phyloP scores from a whole-genome alignment of 192 early-diverging fungal genomes.

The Anaeromyces robustus region DNA sequence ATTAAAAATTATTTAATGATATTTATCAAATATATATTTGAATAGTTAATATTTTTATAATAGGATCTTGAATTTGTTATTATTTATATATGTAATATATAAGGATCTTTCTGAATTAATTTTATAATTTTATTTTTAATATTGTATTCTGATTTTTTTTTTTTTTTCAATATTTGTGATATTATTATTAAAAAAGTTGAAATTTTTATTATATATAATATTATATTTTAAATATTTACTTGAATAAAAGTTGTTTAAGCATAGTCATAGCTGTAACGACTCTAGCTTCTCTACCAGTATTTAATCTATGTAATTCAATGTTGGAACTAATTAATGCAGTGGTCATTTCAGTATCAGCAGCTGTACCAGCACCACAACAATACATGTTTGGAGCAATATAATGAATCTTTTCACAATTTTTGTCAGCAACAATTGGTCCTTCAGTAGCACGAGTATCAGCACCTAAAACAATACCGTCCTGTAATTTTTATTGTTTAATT shows the following conservation, averaged over 20 bases:
- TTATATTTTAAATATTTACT: slow-evolving; percentile 26
- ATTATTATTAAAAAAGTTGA: too few species aligned
- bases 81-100: too few species aligned
- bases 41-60: too few species aligned
- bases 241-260: slow-evolving; percentile 95
- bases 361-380: slow-evolving; percentile 96
- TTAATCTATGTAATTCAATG: slow-evolving; percentile 81
- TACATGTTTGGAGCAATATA: slow-evolving; percentile 85
- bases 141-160: too few species aligned
- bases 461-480: slow-evolving; percentile 85
- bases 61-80: too few species aligned
- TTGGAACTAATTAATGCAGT: slow-evolving; percentile 84
- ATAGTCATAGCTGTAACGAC: slow-evolving; percentile 89
- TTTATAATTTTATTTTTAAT: too few species aligned
- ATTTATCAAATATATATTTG: too few species aligned
- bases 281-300: slow-evolving; percentile 72
- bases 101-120: too few species aligned
- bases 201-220: too few species aligned
- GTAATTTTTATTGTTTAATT: not conserved
- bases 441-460: slow-evolving; percentile 94
- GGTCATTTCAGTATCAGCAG: slow-evolving; percentile 96
- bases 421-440: slow-evolving; percentile 92
- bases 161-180: too few species aligned
- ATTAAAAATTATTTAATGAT: too few species aligned
- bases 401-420: slow-evolving; percentile 98